A percentile compares a stretch with the other conserved stretches of the same genome.
Conservation (phyloP, 257 asterid species). For the Solanum chiquidenum region DNA sequence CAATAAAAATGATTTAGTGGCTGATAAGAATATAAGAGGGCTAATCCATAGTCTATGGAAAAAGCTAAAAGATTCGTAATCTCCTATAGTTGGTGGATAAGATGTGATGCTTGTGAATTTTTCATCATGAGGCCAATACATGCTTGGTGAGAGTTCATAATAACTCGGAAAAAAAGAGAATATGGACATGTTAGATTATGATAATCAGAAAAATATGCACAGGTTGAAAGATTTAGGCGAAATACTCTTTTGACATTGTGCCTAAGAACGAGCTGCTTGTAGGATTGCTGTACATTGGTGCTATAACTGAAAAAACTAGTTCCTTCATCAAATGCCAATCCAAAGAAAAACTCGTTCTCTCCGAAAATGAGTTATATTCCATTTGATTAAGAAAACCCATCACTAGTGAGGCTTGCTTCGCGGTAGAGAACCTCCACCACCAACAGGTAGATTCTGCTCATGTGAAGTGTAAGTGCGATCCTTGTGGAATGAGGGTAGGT, state of each 20-base stretch:
- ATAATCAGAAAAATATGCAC: not conserved
- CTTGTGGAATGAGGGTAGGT: not conserved
- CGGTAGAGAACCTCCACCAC: not conserved
- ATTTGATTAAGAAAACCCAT: not conserved
- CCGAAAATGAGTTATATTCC: not conserved
- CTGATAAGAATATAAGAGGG: not conserved
- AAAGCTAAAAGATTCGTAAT: not conserved
- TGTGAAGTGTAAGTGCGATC: not conserved
- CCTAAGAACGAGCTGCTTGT: not conserved
- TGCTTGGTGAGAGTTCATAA: not conserved
- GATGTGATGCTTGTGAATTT: not conserved
- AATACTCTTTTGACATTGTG: not conserved
- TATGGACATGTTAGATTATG: not conserved
- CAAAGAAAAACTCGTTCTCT: not conserved
- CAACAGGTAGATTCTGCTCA: not conserved
- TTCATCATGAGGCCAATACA: not conserved
- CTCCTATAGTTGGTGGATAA: not conserved
- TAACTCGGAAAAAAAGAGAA: not conserved
- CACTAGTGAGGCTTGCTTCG: not conserved
- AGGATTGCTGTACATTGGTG: not conserved
- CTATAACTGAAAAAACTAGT: not conserved
- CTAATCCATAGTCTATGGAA: not conserved
- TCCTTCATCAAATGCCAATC: not conserved
- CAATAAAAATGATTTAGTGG: not conserved
- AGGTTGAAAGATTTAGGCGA: not conserved